phyloP scores from a whole-genome alignment of 2,329 filamentous ascomycete species.

The Penicillium sp. region DNA sequence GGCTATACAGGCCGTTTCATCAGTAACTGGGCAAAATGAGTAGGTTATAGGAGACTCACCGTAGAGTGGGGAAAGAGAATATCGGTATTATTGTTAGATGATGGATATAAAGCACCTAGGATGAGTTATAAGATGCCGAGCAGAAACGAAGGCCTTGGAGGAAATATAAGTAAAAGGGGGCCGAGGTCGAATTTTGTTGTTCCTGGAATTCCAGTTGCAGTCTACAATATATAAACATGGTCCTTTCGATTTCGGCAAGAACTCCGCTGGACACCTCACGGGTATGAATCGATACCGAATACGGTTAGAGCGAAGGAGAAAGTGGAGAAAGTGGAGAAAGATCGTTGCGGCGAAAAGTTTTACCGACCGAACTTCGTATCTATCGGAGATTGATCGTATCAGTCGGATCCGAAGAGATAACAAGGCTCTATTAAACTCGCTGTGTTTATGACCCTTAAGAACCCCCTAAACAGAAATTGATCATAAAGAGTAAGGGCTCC shows the following conservation, averaged over 20 bases:
- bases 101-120: background rate
- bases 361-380: background rate
- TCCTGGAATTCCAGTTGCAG: background rate
- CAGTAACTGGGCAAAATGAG: background rate
- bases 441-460: background rate
- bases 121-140: background rate
- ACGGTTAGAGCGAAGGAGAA: background rate
- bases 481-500: background rate
- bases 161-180: background rate
- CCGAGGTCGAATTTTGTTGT: background rate
- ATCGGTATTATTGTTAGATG: background rate
- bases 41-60: background rate
- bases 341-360: background rate
- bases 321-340: background rate
- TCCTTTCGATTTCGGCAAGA: background rate
- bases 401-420: constrained; percentile 1
- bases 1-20: background rate
- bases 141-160: background rate
- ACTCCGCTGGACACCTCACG: background rate
- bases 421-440: background rate
- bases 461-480: background rate
- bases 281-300: background rate
- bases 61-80: background rate
- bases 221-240: background rate
- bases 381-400: background rate